Conservation (phyloP, 805 yeast genomes). For the Kodamaea kaohsiungensis region DNA sequence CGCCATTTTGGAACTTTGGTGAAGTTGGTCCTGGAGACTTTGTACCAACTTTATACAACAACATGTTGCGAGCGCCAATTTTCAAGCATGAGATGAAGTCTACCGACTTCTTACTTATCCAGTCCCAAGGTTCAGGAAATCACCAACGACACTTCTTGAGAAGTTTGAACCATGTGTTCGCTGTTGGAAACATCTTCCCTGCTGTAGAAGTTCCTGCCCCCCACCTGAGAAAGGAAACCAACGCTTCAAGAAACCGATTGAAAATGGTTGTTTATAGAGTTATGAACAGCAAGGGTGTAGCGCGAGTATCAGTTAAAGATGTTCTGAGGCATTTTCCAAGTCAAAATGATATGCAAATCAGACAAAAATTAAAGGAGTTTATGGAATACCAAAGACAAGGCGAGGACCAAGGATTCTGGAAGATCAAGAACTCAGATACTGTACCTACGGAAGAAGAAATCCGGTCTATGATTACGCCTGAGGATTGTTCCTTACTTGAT, state of each 20-base stretch:
- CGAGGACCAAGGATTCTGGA: constrained; percentile 94
- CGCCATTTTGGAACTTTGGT: constrained; percentile 98
- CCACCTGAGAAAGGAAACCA: constrained; percentile 92
- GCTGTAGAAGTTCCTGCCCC: constrained; percentile 97
- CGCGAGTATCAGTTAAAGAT: constrained; percentile 80
- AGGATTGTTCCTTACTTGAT: constrained; percentile 83
- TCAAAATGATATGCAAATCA: constrained; percentile 94
- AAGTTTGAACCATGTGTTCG: constrained; percentile 68
- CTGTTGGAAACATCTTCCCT: constrained; percentile 91
- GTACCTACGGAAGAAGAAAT: constrained; percentile 77
- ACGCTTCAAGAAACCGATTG: constrained; percentile 85
- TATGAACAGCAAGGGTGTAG: constrained; percentile 69
- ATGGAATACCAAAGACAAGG: constrained; percentile 97
- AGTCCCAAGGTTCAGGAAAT: constrained; percentile 79
- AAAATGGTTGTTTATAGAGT: constrained; percentile 93
- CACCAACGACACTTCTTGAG: constrained; percentile 71
- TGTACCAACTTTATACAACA: constrained; percentile 91
- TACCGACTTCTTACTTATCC: constrained; percentile 80
- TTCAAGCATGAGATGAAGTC: constrained; percentile 77
- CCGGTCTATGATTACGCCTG: constrained; percentile 85
- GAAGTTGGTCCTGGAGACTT: constrained; percentile 92
- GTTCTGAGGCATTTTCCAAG: constrained; percentile 93
- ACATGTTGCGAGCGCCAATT: constrained; percentile 89
- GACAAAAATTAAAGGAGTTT: constrained; percentile 93
- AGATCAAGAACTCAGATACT: constrained; percentile 59